Evolutionary conservation across 257 asterid species (phyloP), one percentile per base, ranked within the genome.

Genomic region (Voacanga thouarsii): DNA sequence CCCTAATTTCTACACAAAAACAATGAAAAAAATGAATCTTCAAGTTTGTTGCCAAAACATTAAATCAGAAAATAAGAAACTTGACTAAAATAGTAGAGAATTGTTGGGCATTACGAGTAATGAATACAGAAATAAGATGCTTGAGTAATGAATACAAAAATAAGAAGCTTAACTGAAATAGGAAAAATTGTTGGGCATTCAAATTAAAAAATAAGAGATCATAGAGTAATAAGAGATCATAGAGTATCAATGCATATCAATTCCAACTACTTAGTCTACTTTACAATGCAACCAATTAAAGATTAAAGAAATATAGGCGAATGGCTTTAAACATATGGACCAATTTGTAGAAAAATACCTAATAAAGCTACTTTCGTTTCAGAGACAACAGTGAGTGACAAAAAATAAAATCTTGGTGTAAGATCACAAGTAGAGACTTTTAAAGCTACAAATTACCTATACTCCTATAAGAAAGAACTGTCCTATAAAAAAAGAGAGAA

Each of bases 191-290:
- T 49, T 37, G 64, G 6, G 23, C 11, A 41, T 44, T 51, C 69
- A 79, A 41, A 53, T 28, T 30, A 47, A 16, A 64, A 45, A 51
- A 18, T 15, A 19, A 59, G 21, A 70, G 55, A 63, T 63, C 7
- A 24, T 33, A 63, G 74, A 72, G 73, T 41, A 79, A 18, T 15
- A 19, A 59, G 21, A 70, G 55, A 63, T 63, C 7, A 24, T 33
- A 63, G 74, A 72, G 73, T 41, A 79, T 53, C 75, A 24, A 41
- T 41, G 69, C 33, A 68, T 68, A 41, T 68, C 24, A 41, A 68
- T 41, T 68, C 75, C 78, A 64, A 73, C 82, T 50, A 73, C n/a
- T n/a, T n/a, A n/a, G n/a, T n/a, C n/a, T n/a, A n/a, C 67, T 53
- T 15, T 24, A 73, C 63, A n/a, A n/a, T 30, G 53, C n/a, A 72